A percentile compares a stretch with the other conserved stretches of the same genome.
Conservation (phyloP, 2,329 filamentous ascomycete genomes). For the Calonectria multiphialidica region DNA sequence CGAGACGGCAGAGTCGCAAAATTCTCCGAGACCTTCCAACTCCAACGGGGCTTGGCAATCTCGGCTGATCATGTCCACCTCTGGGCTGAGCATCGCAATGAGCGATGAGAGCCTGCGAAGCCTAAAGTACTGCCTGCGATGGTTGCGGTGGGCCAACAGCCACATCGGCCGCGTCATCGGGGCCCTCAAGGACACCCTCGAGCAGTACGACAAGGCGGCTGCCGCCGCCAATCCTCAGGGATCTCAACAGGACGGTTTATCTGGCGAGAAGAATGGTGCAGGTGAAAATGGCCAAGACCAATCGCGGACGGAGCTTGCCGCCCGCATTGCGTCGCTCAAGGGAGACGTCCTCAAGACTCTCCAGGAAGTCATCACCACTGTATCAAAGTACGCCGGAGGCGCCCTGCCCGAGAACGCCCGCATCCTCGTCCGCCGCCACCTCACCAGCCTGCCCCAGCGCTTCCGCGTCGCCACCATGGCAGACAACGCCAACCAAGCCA, state of each 20-base stretch:
- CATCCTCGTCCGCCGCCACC: constrained; percentile 83
- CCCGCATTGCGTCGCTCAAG: constrained; percentile 76
- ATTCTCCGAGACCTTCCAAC: constrained; percentile 39
- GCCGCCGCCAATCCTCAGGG: constrained; percentile 19
- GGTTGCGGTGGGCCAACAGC: constrained; percentile 84
- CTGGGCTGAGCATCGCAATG: constrained; percentile 90
- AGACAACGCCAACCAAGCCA: constrained; percentile 42
- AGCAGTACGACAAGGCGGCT: constrained; percentile 78
- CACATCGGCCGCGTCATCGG: constrained; percentile 82
- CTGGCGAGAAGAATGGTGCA: constrained; percentile 8
- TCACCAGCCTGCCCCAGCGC: constrained; percentile 86
- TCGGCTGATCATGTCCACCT: constrained; percentile 89
- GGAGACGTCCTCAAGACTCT: constrained; percentile 82
- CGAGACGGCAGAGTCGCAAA: constrained; percentile 60
- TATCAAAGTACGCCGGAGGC: constrained; percentile 92
- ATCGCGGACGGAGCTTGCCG: constrained; percentile 60
- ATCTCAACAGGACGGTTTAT: constrained; percentile 23
- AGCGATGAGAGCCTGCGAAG: constrained; percentile 88
- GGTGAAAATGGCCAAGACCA: constrained; percentile 37
- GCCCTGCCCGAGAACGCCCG: constrained; percentile 91
- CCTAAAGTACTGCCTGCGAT: constrained; percentile 85
- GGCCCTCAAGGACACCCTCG: constrained; percentile 79
- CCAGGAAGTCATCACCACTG: constrained; percentile 84
- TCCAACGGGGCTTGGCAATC: constrained; percentile 75
- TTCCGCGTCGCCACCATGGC: constrained; percentile 79